These are phyloP conservation scores for Thuja plicata DNA, from an alignment of 83 land plant genomes.

Conservation along the genomic window DNA sequence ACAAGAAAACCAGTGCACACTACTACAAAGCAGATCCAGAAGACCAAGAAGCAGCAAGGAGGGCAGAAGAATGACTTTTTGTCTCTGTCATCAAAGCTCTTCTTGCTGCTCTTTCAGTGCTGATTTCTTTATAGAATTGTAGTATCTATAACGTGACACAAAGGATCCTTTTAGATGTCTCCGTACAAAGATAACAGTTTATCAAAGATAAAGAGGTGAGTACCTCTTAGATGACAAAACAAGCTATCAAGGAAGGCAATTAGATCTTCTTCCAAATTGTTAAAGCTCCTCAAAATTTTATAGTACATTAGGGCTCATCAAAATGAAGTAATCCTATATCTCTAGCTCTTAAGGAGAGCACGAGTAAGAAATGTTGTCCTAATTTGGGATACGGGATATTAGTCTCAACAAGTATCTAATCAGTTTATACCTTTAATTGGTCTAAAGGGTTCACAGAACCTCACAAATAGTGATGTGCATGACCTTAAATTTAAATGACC, in stretches of 20 bases:
- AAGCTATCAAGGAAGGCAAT: background rate
- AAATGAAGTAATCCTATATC: background rate
- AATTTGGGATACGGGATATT: background rate
- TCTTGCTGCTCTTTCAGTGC: too few relatives aligned
- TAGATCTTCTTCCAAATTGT: background rate
- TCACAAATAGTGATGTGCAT: background rate
- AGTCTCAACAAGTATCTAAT: background rate
- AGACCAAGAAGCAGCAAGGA: too few relatives aligned
- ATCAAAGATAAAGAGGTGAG: background rate
- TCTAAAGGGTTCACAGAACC: background rate
- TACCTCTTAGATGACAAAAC: background rate
- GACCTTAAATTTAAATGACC: background rate
- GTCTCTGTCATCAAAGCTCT: too few relatives aligned
- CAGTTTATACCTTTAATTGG: background rate
- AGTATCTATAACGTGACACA: too few relatives aligned
- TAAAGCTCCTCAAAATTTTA: background rate
- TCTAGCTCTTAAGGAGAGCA: background rate
- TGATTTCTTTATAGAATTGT: too few relatives aligned
- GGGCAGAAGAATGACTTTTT: too few relatives aligned
- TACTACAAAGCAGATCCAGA: too few relatives aligned
- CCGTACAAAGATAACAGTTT: background rate
- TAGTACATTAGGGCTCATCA: background rate
- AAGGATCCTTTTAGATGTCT: background rate
- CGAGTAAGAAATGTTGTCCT: background rate
- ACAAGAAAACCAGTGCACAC: too few relatives aligned